phyloP scores from a whole-genome alignment of 2,329 filamentous ascomycete species.

The Exserohilum turcica region DNA sequence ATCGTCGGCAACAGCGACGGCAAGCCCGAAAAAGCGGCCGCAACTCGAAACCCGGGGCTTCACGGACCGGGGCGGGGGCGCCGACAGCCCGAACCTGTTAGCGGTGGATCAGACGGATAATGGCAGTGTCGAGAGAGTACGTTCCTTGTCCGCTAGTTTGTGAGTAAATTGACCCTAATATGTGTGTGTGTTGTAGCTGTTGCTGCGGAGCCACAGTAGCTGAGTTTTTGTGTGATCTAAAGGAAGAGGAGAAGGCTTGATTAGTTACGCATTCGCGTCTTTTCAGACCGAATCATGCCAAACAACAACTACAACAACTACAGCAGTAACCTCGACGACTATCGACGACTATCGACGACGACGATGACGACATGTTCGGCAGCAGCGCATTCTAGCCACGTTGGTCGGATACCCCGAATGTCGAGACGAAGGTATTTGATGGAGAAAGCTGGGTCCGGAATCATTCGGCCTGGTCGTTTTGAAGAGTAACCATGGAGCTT shows the following conservation, averaged over 20 bases:
- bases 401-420: not conserved
- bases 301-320: not conserved
- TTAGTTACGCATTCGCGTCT: constrained; percentile 8
- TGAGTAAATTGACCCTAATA: constrained; percentile 22
- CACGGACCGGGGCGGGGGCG: constrained; percentile 68
- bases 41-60: constrained; percentile 67
- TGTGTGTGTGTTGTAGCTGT: constrained; percentile 39
- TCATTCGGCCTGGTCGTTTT: not conserved
- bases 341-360: not conserved
- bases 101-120: constrained; percentile 68
- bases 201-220: constrained; percentile 57
- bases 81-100: constrained; percentile 67
- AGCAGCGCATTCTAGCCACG: not conserved
- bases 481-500: not conserved
- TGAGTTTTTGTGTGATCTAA: constrained; percentile 36
- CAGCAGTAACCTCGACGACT: not conserved
- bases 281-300: not conserved
- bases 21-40: constrained; percentile 51
- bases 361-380: not conserved
- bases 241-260: constrained; percentile 27
- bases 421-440: not conserved
- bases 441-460: not conserved
- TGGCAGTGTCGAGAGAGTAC: constrained; percentile 60
- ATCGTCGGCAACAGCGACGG: not conserved
- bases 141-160: constrained; percentile 37